Base-by-base conservation (phyloP, 139 green algal species). In the Marvania coccoides region DNA sequence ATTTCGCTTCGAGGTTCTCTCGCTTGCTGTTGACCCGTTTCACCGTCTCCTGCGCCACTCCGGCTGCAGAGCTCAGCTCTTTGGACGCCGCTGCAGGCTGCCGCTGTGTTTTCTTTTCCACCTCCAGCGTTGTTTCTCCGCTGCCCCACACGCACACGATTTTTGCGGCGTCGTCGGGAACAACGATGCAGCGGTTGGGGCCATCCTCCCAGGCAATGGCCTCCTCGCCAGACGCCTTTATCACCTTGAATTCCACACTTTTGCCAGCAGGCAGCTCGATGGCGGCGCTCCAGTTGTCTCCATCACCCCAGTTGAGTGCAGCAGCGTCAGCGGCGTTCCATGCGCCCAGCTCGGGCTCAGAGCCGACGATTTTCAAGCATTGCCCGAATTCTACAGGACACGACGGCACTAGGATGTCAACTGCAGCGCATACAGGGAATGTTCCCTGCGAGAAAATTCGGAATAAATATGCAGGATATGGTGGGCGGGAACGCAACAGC, bases 181-280 rank as follows among this genome's bases (percentile, higher is more conserved):
- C 19, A 51, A 19, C 42, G 19, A 51, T n/a, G n/a, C n/a, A n/a
- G n/a, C n/a, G n/a, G n/a, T n/a, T n/a, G n/a, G n/a, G n/a, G n/a
- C n/a, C n/a, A n/a, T n/a, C n/a, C n/a, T n/a, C n/a, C n/a, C n/a
- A n/a, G n/a, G n/a, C n/a, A n/a, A n/a, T n/a, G n/a, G n/a, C n/a
- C n/a, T n/a, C n/a, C n/a, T n/a, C n/a, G n/a, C n/a, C n/a, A n/a
- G n/a, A n/a, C n/a, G n/a, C 19, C 42, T 28, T 19, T 51, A 28
- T 51, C 46, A 61, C 47, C 47, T 67, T 67, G 47, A 67, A 67
- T 42, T 67, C 60, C 38, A 67, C n/a, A 10, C 33, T 36, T 23
- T 34, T 61, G 60, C 60, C 39, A 4, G 39, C 26, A 34, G 46
- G 46, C 47, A 67, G 31, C 4, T 39, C 26, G 33, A 58, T 36